These are phyloP conservation scores for Sporothrix schenckii DNA, from an alignment of 2,329 filamentous ascomycete species.

Conservation along the genomic window DNA sequence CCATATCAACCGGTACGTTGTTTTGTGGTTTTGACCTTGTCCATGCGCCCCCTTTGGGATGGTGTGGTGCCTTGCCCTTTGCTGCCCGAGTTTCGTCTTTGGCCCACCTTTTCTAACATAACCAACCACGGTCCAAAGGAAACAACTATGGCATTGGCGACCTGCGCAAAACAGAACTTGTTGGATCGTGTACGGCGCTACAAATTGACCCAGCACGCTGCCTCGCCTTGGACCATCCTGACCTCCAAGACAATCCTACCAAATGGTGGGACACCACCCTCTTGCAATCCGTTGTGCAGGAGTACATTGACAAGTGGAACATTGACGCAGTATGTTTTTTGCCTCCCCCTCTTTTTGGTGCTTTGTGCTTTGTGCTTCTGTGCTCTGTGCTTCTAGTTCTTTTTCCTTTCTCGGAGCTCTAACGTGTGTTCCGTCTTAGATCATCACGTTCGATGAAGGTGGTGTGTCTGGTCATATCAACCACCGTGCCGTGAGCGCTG, in stretches of 20 bases:
- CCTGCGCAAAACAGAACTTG: constrained; percentile 21
- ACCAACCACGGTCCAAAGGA: not conserved
- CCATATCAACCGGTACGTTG: constrained; percentile 17
- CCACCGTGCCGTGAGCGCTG: constrained; percentile 30
- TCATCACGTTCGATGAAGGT: constrained; percentile 26
- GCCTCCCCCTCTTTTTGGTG: not conserved
- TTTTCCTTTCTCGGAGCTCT: not conserved
- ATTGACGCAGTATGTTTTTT: constrained; percentile 23
- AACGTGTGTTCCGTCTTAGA: constrained; percentile 5
- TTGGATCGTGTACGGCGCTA: constrained; percentile 18
- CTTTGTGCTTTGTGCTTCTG: not conserved
- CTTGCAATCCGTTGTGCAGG: constrained; percentile 17
- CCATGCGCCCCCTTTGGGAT: too few relatives aligned
- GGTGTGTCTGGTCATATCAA: constrained; percentile 29
- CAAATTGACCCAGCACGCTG: constrained; percentile 25
- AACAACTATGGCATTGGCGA: constrained; percentile 29
- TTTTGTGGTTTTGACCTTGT: too few relatives aligned
- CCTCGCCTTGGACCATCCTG: constrained; percentile 21
- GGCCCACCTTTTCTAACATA: not conserved
- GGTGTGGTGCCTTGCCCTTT: not conserved
- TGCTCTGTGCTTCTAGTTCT: not conserved
- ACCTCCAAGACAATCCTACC: constrained; percentile 25
- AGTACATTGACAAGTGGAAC: constrained; percentile 26
- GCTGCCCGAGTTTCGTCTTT: not conserved
- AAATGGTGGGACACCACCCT: constrained; percentile 27